Evolutionary conservation across 2,329 filamentous ascomycete species (phyloP).

Genomic region (Fusarium ambrosium): DNA sequence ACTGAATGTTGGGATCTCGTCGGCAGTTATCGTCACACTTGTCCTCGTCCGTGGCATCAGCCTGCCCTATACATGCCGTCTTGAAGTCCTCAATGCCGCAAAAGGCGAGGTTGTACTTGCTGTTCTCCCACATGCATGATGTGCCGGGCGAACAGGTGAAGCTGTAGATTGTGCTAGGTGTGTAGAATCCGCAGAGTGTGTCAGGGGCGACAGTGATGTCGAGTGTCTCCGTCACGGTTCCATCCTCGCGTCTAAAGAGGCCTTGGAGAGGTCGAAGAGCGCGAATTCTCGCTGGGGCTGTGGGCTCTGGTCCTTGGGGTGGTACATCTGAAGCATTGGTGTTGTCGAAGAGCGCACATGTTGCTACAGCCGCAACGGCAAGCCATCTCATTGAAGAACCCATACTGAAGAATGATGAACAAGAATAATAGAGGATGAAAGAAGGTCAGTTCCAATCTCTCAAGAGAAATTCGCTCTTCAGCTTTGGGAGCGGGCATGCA

Average conservation of each 20-base stretch:
- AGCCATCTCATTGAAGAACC: slow-evolving; percentile 28
- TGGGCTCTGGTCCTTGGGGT: slow-evolving; percentile 29
- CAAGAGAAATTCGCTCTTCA: slow-evolving; percentile 10
- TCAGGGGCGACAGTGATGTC: slow-evolving; percentile 19
- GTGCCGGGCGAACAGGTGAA: slow-evolving; percentile 17
- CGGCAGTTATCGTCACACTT: slow-evolving; percentile 33
- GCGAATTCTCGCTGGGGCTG: slow-evolving; percentile 10
- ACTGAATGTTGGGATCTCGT: slow-evolving; percentile 29
- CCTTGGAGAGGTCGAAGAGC: slow-evolving; percentile 1
- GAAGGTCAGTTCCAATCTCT: background rate
- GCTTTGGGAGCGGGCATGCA: slow-evolving; percentile 6
- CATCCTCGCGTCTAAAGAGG: slow-evolving; percentile 16
- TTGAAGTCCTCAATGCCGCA: slow-evolving; percentile 19
- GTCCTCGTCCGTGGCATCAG: slow-evolving; percentile 8
- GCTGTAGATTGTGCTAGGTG: slow-evolving; percentile 11
- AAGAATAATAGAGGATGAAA: background rate
- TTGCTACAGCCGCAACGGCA: slow-evolving; percentile 16
- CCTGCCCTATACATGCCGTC: slow-evolving; percentile 22
- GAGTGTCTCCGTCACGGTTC: slow-evolving; percentile 15
- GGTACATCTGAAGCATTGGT: slow-evolving; percentile 23
- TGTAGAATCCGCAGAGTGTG: slow-evolving; percentile 22
- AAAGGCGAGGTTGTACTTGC: slow-evolving; percentile 35
- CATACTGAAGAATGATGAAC: slow-evolving; percentile 1
- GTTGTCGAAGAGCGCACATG: slow-evolving; percentile 16
- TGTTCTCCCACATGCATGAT: slow-evolving; percentile 31